These are phyloP conservation scores for Ophiocordyceps camponoti-leonardi DNA, from an alignment of 2,329 filamentous ascomycete species.

Conservation along the genomic window DNA sequence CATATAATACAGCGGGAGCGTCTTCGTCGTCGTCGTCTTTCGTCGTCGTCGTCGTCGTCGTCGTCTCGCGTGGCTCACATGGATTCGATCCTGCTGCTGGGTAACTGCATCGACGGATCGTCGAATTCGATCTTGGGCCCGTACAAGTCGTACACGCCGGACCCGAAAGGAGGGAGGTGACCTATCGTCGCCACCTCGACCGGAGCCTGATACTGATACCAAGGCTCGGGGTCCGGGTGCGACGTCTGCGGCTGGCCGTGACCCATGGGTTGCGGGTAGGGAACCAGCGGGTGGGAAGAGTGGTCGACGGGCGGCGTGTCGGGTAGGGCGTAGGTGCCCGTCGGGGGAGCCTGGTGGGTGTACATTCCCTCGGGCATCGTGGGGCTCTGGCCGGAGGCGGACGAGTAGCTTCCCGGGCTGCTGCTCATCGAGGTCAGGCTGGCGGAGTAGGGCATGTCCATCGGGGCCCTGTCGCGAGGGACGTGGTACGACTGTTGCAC, in stretches of 20 bases:
- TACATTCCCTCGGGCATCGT: conserved; percentile 38
- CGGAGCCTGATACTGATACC: conserved; percentile 40
- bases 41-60: background rate
- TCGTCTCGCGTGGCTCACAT: conserved; percentile 21
- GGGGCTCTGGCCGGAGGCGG: conserved; percentile 34
- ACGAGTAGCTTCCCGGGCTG: conserved; percentile 41
- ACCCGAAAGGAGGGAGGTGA: conserved; percentile 29
- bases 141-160: conserved; percentile 35
- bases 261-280: conserved; percentile 23
- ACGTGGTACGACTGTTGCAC: conserved; percentile 34
- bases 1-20: background rate
- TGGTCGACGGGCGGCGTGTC: conserved; percentile 29
- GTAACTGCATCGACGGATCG: conserved; percentile 40
- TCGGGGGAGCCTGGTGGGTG: conserved; percentile 32
- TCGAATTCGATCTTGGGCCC: conserved; percentile 38
- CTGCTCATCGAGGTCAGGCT: conserved; percentile 35
- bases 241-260: conserved; percentile 12
- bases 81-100: conserved; percentile 38
- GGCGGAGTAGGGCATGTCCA: conserved; percentile 34
- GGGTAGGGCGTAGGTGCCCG: conserved; percentile 30
- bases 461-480: conserved; percentile 25
- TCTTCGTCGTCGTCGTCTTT: background rate
- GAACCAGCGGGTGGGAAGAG: conserved; percentile 20
- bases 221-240: conserved; percentile 25
- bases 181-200: conserved; percentile 39